phyloP scores from a whole-genome alignment of 2,329 filamentous ascomycete species.

The Clarireedia monteithiana region DNA sequence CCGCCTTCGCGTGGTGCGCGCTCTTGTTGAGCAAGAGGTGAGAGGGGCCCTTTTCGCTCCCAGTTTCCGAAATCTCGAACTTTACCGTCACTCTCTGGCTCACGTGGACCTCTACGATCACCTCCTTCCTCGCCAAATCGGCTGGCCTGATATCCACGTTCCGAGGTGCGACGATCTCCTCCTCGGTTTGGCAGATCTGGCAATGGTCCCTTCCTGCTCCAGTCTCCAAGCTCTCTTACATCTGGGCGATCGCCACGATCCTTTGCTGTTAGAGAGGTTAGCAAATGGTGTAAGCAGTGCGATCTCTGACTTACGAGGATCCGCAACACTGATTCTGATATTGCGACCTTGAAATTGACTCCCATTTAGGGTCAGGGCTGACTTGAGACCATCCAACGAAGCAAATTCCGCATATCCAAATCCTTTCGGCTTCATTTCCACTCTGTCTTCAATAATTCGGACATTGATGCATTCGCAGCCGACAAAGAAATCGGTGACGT shows the following conservation, averaged over 20 bases:
- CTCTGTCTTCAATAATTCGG: conserved; percentile 92
- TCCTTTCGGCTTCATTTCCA: conserved; percentile 89
- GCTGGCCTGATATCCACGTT: conserved; percentile 35
- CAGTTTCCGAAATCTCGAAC: conserved; percentile 78
- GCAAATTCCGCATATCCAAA: conserved; percentile 97
- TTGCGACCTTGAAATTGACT: conserved; percentile 78
- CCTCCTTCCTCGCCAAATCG: conserved; percentile 41
- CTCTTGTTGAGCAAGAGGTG: conserved; percentile 55
- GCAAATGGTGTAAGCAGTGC: conserved; percentile 11
- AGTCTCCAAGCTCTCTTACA: conserved; percentile 75
- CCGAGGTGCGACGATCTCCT: conserved; percentile 39
- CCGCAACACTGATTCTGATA: conserved; percentile 90
- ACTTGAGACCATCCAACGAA: conserved; percentile 80
- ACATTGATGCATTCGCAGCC: conserved; percentile 84
- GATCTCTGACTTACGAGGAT: conserved; percentile 72
- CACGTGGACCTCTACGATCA: conserved; percentile 65
- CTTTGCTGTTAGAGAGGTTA: conserved; percentile 54
- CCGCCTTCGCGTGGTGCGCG: conserved; percentile 49
- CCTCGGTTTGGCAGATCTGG: conserved; percentile 59
- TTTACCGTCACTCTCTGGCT: conserved; percentile 64
- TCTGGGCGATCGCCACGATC: conserved; percentile 60
- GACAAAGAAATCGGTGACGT: conserved; percentile 78
- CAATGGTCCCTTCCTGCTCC: conserved; percentile 88
- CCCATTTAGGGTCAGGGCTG: conserved; percentile 78
- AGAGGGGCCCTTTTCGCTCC: conserved; percentile 90